phyloP scores from a whole-genome alignment of 2,329 filamentous ascomycete genomes.

The Ophiocordyceps camponoti-saundersi region DNA sequence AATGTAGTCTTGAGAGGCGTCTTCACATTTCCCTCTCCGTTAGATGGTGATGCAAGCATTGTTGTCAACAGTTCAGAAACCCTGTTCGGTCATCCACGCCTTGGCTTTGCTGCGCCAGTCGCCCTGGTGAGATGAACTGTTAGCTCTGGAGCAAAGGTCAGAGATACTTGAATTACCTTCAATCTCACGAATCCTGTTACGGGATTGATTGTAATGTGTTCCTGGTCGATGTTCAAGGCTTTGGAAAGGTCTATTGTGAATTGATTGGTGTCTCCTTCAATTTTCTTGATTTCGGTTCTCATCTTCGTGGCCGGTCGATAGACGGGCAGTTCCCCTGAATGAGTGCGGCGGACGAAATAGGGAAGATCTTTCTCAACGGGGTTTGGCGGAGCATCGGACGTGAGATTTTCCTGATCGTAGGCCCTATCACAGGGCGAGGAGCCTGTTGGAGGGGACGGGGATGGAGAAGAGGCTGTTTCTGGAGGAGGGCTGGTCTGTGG shows the following conservation, averaged over 20 bases:
- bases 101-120: slow-evolving; percentile 12
- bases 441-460: too few relatives aligned
- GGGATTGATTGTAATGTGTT: slow-evolving; percentile 35
- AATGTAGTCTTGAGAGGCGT: not conserved
- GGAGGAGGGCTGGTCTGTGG: too few relatives aligned
- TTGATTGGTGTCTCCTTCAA: slow-evolving; percentile 52
- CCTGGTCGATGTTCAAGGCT: slow-evolving; percentile 37
- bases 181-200: slow-evolving; percentile 60
- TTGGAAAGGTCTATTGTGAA: slow-evolving; percentile 46
- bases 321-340: slow-evolving; percentile 54
- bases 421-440: too few relatives aligned
- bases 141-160: not conserved
- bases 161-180: slow-evolving; percentile 34
- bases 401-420: too few relatives aligned
- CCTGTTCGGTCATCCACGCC: slow-evolving; percentile 16
- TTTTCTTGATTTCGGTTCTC: slow-evolving; percentile 60
- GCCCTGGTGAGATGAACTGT: slow-evolving; percentile 8
- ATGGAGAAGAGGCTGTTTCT: too few relatives aligned
- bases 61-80: slow-evolving; percentile 13
- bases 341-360: slow-evolving; percentile 59
- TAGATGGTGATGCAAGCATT: not conserved
- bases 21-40: too few relatives aligned
- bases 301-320: slow-evolving; percentile 69
- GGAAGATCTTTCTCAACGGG: slow-evolving; percentile 12
- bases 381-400: too few relatives aligned